Conservation (phyloP, 2,329 filamentous ascomycete species). For the Aspergillus pseudonomiae region DNA sequence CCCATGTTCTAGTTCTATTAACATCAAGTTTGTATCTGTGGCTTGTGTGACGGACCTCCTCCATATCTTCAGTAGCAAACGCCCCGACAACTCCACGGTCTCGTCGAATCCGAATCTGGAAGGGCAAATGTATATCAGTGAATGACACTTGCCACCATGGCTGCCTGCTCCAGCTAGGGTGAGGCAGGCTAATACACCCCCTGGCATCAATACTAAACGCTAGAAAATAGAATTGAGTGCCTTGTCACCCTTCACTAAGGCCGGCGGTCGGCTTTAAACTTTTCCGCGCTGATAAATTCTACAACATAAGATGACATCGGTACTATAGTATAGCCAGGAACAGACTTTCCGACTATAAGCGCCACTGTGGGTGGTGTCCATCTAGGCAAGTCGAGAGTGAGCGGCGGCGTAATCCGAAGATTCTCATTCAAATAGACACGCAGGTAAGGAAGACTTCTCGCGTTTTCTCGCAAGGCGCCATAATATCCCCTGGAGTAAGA, state of each 20-base stretch:
- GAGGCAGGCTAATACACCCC: slow-evolving; percentile 44
- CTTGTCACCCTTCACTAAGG: neutral
- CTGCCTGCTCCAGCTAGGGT: slow-evolving; percentile 49
- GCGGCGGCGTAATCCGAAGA: neutral
- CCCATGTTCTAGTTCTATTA: neutral
- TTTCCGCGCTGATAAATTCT: neutral
- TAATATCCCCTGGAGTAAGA: neutral
- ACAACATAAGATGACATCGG: neutral
- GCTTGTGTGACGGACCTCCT: neutral
- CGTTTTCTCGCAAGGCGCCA: neutral
- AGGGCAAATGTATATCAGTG: slow-evolving; percentile 48
- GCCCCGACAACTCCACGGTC: slow-evolving; percentile 16
- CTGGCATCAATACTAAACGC: slow-evolving; percentile 17
- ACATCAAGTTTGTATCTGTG: neutral
- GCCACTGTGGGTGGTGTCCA: neutral
- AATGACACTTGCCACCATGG: slow-evolving; percentile 48
- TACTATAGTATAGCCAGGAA: neutral
- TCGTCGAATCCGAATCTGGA: slow-evolving; percentile 32
- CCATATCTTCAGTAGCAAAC: slow-evolving; percentile 21
- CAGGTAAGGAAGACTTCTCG: neutral
- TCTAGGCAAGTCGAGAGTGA: neutral
- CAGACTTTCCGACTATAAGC: neutral
- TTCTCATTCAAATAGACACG: neutral
- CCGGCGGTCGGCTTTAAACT: neutral
- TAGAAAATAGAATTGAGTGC: neutral